Evolutionary conservation across 2,329 filamentous ascomycete species (phyloP), one percentile per base, ranked within the genome.

Genomic region (Cercospora canescens): DNA sequence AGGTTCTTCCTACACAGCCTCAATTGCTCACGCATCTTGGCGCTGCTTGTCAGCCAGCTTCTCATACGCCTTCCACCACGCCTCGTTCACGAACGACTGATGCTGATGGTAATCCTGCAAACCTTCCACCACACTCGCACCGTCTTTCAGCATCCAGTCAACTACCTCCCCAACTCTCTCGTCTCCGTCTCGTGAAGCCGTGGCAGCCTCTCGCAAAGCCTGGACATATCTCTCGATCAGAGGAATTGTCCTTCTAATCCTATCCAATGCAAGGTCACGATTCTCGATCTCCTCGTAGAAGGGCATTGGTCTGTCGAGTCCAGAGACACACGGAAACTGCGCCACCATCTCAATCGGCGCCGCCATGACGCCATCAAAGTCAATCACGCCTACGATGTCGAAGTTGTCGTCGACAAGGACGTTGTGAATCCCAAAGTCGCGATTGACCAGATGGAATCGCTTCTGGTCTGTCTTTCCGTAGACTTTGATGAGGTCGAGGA

Each of bases 371-470:
- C 52, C 39, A 24, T 62, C 57, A 35, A 67, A 28, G 45, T 62
- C 65, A 14, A 67, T 64, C 9, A 67, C n/a, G 16, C 50, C 65
- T 6, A 67, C 34, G 39, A 67, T 62, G 12, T 67, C 37, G 52
- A 67, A 62, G 3, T 57, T 28, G n/a, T 64, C 32, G 52, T 67
- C 37, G 28, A 67, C 65, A 16, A 67, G 58, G 3, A 67, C 61
- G 30, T 67, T 67, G 57, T 64, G 62, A 14, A 37, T 34, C 6
- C 65, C 39, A 9, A 67, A 59, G 30, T 67, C 61, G 2, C 65
- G 62, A 32, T 62, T 58, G 2, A 57, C 58, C 1, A 64, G 56
- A 9, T n/a, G 24, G 57, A 61, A 67, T 9, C 39, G 6, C 2
- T 21, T 37, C n/a, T 61, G 58, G 11, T 16, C 8, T 12, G 32